Evolutionary conservation across 1,139 yeast species (phyloP).

Genomic region (Candida smagusa): DNA sequence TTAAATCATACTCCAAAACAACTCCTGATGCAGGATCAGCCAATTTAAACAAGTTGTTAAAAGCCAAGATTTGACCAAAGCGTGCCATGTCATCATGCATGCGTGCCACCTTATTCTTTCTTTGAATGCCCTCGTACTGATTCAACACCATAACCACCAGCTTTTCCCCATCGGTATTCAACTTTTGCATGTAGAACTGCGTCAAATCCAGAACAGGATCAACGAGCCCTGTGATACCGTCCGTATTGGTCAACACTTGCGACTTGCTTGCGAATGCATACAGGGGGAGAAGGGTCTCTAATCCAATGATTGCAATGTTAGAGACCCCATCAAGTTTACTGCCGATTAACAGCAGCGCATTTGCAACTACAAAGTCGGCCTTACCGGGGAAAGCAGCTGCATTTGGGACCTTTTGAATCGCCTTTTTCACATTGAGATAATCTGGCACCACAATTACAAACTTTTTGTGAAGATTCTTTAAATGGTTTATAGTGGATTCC

Average conservation of each 20-base stretch:
- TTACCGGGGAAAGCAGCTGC: no score
- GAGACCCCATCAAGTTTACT: slow-evolving; percentile 11
- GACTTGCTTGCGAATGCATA: slow-evolving; percentile 14
- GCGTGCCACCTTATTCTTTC: background rate
- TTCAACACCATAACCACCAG: slow-evolving; percentile 15
- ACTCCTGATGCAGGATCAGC: background rate
- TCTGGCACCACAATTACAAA: no score
- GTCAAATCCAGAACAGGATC: slow-evolving; percentile 24
- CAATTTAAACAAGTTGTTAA: slow-evolving; percentile 12
- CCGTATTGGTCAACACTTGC: background rate
- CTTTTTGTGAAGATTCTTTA: background rate
- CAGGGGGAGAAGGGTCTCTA: slow-evolving; percentile 23
- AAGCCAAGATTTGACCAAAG: slow-evolving; percentile 15
- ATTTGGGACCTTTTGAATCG: no score
- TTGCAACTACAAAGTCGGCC: slow-evolving; percentile 1
- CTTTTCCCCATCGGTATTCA: slow-evolving; percentile 11
- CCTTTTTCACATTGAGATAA: no score
- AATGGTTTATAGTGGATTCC: background rate
- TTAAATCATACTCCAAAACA: slow-evolving; percentile 1
- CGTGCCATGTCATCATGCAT: slow-evolving; percentile 12
- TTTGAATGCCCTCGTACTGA: slow-evolving; percentile 2
- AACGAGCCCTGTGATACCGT: slow-evolving; percentile 18
- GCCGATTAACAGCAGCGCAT: slow-evolving; percentile 18
- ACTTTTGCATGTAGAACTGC: slow-evolving; percentile 18
- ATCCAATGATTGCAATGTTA: slow-evolving; percentile 21